Conservation (phyloP, 768 basidiomycete genomes). For the Termitomyces sp. region DNA sequence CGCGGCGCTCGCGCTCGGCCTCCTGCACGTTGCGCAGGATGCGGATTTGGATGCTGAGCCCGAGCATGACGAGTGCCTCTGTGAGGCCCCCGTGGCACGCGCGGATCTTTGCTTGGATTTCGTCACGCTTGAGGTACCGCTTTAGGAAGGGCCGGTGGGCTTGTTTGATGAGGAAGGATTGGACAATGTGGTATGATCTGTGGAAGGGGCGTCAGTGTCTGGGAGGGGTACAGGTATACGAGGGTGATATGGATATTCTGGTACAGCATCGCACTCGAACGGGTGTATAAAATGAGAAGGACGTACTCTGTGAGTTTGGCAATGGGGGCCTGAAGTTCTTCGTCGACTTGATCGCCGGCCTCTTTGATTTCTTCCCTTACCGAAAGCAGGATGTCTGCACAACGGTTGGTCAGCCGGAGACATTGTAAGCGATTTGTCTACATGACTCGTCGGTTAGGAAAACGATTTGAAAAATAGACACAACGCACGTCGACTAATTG, state of each 20-base stretch:
- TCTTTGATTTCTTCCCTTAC: constrained; percentile 57
- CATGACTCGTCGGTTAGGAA: constrained; percentile 14
- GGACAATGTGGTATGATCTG: constrained; percentile 40
- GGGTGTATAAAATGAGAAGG: background rate
- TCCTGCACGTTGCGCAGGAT: constrained; percentile 42
- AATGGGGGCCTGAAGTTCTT: constrained; percentile 49
- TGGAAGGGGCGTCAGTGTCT: background rate
- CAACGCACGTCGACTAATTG: constrained; percentile 55
- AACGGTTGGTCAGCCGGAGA: constrained; percentile 67
- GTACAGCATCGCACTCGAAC: too few relatives aligned
- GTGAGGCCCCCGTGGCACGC: constrained; percentile 48
- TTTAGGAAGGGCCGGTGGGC: constrained; percentile 68
- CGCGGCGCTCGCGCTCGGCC: constrained; percentile 25
- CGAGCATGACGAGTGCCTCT: constrained; percentile 56
- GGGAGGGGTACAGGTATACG: too few relatives aligned
- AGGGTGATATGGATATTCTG: too few relatives aligned
- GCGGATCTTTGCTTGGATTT: constrained; percentile 50
- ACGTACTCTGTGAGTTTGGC: constrained; percentile 45
- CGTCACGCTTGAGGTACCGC: constrained; percentile 71
- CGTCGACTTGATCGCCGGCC: constrained; percentile 46
- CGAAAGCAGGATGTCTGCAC: constrained; percentile 61
- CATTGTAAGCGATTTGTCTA: constrained; percentile 56
- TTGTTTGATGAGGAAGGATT: constrained; percentile 52
- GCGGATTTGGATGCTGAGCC: constrained; percentile 52
- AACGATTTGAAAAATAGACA: background rate